A percentile compares a stretch with the other conserved stretches of the same genome.
These are phyloP conservation scores for Ananas comosus DNA, from an alignment of 176 grass and related monocot genomes.

Conservation along the genomic window DNA sequence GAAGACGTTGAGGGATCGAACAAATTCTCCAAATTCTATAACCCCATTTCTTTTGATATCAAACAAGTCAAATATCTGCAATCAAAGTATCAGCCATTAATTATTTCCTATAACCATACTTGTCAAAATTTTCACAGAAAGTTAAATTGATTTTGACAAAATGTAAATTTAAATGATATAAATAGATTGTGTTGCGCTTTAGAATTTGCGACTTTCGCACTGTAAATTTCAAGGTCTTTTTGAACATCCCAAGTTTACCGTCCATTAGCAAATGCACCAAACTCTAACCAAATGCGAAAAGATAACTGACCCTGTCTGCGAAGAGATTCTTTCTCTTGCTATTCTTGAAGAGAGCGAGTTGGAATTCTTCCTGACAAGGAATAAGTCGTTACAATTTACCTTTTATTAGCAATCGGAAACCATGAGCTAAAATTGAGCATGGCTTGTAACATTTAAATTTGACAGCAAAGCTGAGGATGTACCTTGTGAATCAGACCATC, in stretches of 20 bases:
- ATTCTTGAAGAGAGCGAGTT: slow-evolving; percentile 75
- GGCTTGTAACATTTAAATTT: neutral
- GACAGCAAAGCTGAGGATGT: neutral
- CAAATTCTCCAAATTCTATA: slow-evolving; percentile 77
- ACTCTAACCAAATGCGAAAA: neutral
- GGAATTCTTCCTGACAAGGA: slow-evolving; percentile 60
- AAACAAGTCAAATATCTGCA: slow-evolving; percentile 94
- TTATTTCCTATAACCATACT: too few species aligned
- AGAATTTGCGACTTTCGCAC: too few species aligned
- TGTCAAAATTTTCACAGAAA: too few species aligned
- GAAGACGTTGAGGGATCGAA: slow-evolving; percentile 70
- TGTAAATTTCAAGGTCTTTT: too few species aligned
- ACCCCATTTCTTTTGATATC: slow-evolving; percentile 65
- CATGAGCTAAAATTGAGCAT: neutral
- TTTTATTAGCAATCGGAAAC: neutral
- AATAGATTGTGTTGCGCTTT: too few species aligned
- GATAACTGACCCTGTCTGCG: slow-evolving; percentile 51
- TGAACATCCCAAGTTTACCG: neutral
- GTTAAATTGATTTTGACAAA: too few species aligned
- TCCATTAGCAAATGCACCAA: neutral
- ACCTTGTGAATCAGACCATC: slow-evolving; percentile 80
- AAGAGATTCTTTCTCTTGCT: slow-evolving; percentile 57
- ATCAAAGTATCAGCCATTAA: neutral
- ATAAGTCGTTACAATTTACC: neutral
- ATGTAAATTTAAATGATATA: too few species aligned